Evolutionary conservation across 176 grass and related monocot genomes (phyloP), one percentile per base, ranked within the genome.

Genomic region (Musa itinerans): DNA sequence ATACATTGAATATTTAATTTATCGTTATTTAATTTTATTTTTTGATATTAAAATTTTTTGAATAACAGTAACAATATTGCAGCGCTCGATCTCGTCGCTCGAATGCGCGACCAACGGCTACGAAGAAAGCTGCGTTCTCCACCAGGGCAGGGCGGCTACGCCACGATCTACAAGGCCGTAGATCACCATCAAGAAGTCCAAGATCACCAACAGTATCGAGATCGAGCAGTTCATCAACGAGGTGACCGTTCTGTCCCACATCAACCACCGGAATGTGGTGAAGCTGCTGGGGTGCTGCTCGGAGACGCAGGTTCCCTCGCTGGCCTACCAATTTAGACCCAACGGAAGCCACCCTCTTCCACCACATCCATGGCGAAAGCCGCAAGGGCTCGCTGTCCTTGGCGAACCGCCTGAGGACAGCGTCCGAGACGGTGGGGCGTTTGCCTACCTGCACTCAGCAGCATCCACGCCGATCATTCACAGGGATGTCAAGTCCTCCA

Each of bases 201-300:
- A 73, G 21, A 25, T 73, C n/a, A 53, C 51, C 10, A 25, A 73
- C 0, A 17, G 51, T 2, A 9, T 3, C 29, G 43, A 51, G 5
- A 19, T 70, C 15, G 16, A 70, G 20, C 29, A 70, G 43, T 70
- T 70, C 29, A 70, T 70, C 16, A 70, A 70, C 19, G 43, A 70
- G 11, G 68, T 70, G 14, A 24, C 10, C 15, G 8, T 70, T 19
- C 68, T 70, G 3, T 70, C 43, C 8, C 16, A 50, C 48, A 50
- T 70, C 29, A 70, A 70, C 19, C 68, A 70, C 43, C 13, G 68
- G 9, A 70, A 51, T 2, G 68, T 70, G 8, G 68, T 51, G 14
- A 50, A 50, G 16, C 68, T 70, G 43, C 50, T 24, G 16, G 68
- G 68, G 1, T 70, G 68, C 68, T 70, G 34, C 68, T 43, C 50